A percentile compares a stretch with the other conserved stretches of the same genome.
Evolutionary conservation across 2,329 filamentous ascomycete species (phyloP).

Genomic region (Pseudogymnoascus sp.): DNA sequence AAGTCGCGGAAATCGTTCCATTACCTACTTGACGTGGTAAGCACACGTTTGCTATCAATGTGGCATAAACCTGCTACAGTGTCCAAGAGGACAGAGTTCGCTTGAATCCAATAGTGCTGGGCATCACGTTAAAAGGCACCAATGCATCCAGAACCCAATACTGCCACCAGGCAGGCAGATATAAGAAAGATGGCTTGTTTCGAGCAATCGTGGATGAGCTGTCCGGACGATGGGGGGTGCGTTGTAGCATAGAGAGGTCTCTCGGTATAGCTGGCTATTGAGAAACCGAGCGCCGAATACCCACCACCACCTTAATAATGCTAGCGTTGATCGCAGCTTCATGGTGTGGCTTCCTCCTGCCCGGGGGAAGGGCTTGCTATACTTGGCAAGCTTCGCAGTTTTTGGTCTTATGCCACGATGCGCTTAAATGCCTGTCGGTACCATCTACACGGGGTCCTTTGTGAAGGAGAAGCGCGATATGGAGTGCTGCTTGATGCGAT

Average conservation of each 20-base stretch:
- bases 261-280: not conserved
- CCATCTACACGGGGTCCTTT: constrained; percentile 30
- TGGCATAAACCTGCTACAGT: not conserved
- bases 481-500: constrained; percentile 34
- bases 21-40: not conserved
- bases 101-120: constrained; percentile 5
- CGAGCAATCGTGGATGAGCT: not conserved
- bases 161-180: not conserved
- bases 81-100: not conserved
- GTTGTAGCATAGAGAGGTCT: not conserved
- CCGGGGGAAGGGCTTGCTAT: not conserved
- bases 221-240: not conserved
- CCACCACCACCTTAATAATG: not conserved
- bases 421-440: not conserved
- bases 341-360: not conserved
- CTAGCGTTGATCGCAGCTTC: not conserved
- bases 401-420: not conserved
- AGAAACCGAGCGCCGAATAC: not conserved
- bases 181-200: not conserved
- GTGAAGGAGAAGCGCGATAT: constrained; percentile 53
- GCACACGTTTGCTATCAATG: not conserved
- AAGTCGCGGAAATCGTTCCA: not conserved
- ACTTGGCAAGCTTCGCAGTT: not conserved
- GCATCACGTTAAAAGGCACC: constrained; percentile 11
- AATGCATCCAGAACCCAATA: not conserved